These are phyloP conservation scores for Citrullus mucosospermus DNA, from an alignment of 306 rosid species.

Conservation along the genomic window DNA sequence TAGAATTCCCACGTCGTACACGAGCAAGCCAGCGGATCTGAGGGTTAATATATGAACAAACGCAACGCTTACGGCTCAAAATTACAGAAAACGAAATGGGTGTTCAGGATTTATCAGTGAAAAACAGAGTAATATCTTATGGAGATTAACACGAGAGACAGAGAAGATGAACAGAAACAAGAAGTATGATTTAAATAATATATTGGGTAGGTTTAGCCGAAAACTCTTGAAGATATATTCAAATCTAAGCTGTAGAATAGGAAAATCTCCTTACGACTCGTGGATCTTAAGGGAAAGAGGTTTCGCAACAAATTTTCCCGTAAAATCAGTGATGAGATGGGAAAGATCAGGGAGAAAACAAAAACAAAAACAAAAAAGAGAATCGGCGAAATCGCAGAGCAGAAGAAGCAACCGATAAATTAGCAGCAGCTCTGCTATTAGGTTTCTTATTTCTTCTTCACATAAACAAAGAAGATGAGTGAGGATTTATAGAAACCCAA, in stretches of 20 bases:
- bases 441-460: constrained; percentile 17
- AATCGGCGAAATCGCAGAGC: not conserved
- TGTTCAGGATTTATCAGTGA: not conserved
- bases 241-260: not conserved
- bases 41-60: not conserved
- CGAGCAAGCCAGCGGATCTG: constrained; percentile 18
- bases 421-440: constrained; percentile 12
- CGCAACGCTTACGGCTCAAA: not conserved
- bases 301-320: constrained; percentile 3
- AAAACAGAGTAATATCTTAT: not conserved
- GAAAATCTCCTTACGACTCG: not conserved
- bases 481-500: constrained; percentile 28
- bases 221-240: not conserved
- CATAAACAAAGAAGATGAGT: constrained; percentile 7
- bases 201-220: too few relatives aligned
- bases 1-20: constrained; percentile 1
- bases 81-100: not conserved
- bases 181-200: not conserved
- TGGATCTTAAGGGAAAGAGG: not conserved
- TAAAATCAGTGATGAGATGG: not conserved
- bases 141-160: not conserved
- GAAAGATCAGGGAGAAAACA: not conserved
- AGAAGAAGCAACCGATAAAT: constrained; percentile 4
- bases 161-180: not conserved
- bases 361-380: not conserved